Percentiles rank a stretch among this genome's conserved stretches.
Evolutionary conservation across 2,329 filamentous ascomycete species (phyloP).

Genomic region (Botrytis elliptica): DNA sequence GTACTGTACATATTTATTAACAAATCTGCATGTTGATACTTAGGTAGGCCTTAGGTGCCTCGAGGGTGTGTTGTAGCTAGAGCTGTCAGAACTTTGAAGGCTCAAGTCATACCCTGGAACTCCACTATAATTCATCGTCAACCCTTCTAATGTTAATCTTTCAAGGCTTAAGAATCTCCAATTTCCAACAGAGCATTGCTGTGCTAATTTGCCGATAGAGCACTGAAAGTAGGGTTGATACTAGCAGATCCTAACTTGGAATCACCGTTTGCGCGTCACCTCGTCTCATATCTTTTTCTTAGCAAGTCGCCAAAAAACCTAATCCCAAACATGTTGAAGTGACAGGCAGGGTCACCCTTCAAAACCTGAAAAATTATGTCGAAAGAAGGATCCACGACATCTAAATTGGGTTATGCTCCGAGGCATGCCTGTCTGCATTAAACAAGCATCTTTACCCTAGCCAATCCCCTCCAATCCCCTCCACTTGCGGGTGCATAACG

Average conservation of each 20-base stretch:
- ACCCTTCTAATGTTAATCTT: slow-evolving; percentile 13
- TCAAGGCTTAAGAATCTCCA: slow-evolving; percentile 1
- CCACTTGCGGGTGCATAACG: slow-evolving; percentile 34
- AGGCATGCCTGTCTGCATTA: slow-evolving; percentile 33
- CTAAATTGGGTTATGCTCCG: slow-evolving; percentile 38
- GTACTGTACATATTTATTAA: background rate
- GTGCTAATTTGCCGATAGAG: slow-evolving; percentile 14
- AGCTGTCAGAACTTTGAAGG: slow-evolving; percentile 9
- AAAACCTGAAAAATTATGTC: slow-evolving; percentile 31
- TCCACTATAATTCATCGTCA: slow-evolving; percentile 14
- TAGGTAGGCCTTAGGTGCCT: background rate
- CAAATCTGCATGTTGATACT: background rate
- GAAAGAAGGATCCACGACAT: slow-evolving; percentile 26
- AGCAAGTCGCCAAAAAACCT: slow-evolving; percentile 35
- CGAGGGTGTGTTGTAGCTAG: background rate
- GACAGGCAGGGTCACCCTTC: slow-evolving; percentile 36
- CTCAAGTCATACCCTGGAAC: background rate
- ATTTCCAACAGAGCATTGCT: slow-evolving; percentile 7
- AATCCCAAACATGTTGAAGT: slow-evolving; percentile 35
- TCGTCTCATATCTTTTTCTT: slow-evolving; percentile 37
- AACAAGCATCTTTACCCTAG: slow-evolving; percentile 35
- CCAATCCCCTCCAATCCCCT: slow-evolving; percentile 32
- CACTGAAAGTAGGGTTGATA: slow-evolving; percentile 14
- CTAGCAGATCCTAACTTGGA: slow-evolving; percentile 32
- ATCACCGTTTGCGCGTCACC: slow-evolving; percentile 36